A percentile compares a stretch with the other conserved stretches of the same genome.
These are phyloP conservation scores for Phlebiopsis gigantea DNA, from an alignment of 768 basidiomycete species.

Conservation along the genomic window DNA sequence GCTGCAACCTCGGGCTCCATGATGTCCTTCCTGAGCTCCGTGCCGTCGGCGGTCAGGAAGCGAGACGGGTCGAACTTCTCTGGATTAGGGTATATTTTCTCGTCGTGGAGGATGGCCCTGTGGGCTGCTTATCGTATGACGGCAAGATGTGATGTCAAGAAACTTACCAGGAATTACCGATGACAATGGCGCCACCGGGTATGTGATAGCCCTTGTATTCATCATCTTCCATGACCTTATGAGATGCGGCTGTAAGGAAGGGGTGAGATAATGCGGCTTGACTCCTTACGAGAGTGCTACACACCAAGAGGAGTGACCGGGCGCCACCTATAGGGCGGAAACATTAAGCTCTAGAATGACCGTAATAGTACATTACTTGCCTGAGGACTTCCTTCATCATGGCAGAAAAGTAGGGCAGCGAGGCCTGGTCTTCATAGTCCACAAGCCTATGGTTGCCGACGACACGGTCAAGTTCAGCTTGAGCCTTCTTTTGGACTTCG, in stretches of 20 bases:
- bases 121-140: not conserved
- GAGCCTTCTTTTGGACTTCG: slow-evolving; percentile 48
- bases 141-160: not conserved
- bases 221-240: slow-evolving; percentile 20
- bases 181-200: slow-evolving; percentile 10
- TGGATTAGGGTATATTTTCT: slow-evolving; percentile 28
- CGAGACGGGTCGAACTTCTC: slow-evolving; percentile 30
- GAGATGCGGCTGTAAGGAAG: slow-evolving; percentile 13
- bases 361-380: not conserved
- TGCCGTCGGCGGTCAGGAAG: slow-evolving; percentile 13
- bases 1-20: slow-evolving; percentile 6
- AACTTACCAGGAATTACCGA: slow-evolving; percentile 12
- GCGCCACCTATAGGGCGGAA: slow-evolving; percentile 28
- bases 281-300: not conserved
- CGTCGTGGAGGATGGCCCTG: slow-evolving; percentile 43
- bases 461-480: slow-evolving; percentile 57
- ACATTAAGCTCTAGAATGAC: not conserved
- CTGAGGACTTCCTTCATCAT: slow-evolving; percentile 39
- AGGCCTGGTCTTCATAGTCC: slow-evolving; percentile 44
- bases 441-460: slow-evolving; percentile 53
- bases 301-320: slow-evolving; percentile 31
- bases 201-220: slow-evolving; percentile 19
- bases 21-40: not conserved
- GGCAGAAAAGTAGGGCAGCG: slow-evolving; percentile 52
- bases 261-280: not conserved